These are phyloP conservation scores for Entomophthora muscae DNA, from an alignment of 371 early-diverging fungal genomes.

Conservation along the genomic window DNA sequence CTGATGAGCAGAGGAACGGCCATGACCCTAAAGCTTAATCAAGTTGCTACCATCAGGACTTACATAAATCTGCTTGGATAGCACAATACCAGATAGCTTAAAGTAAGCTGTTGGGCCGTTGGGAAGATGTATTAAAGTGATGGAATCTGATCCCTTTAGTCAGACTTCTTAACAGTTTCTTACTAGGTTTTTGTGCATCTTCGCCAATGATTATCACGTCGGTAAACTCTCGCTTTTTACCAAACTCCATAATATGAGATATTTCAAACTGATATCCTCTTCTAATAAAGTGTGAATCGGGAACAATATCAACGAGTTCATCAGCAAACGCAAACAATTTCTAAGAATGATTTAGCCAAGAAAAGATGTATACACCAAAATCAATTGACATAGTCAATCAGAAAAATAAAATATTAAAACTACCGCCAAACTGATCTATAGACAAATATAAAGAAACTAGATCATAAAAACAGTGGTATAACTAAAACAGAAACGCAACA, in stretches of 20 bases:
- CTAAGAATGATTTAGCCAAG: no score
- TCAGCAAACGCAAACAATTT: slow-evolving; percentile 65
- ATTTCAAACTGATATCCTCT: slow-evolving; percentile 74
- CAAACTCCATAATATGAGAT: slow-evolving; percentile 76
- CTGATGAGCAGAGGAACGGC: slow-evolving; percentile 59
- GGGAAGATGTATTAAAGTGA: slow-evolving; percentile 89
- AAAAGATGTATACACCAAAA: no score
- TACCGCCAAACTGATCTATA: no score
- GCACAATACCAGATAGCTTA: slow-evolving; percentile 64
- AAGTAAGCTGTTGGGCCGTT: slow-evolving; percentile 95
- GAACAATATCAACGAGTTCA: slow-evolving; percentile 80
- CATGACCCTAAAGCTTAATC: slow-evolving; percentile 51
- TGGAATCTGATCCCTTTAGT: slow-evolving; percentile 34
- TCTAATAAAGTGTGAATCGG: slow-evolving; percentile 77
- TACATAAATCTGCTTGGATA: slow-evolving; percentile 60
- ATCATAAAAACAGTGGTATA: no score
- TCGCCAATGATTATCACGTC: slow-evolving; percentile 84
- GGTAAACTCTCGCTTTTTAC: slow-evolving; percentile 75
- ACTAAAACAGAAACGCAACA: no score
- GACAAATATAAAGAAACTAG: no score
- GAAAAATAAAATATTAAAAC: no score
- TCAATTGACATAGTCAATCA: no score
- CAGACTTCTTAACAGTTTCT: slow-evolving; percentile 11
- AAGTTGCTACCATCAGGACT: no score
- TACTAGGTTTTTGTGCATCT: slow-evolving; percentile 77